Evolutionary conservation across 768 basidiomycete species (phyloP), one percentile per base, ranked within the genome.

Genomic region (Macrolepiota albuminosa): DNA sequence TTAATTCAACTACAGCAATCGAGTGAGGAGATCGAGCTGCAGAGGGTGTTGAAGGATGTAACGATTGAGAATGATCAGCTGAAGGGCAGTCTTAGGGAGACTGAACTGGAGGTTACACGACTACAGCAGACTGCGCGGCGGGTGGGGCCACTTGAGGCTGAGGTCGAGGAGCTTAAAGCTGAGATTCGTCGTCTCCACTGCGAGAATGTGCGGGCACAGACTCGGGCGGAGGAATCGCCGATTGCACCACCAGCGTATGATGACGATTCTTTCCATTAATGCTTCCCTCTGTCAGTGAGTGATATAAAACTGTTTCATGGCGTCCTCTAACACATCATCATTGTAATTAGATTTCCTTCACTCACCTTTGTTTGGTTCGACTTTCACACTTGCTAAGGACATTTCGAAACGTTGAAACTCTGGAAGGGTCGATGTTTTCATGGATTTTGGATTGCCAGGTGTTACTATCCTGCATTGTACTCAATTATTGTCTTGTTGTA

Each of bases 11-110:
- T 75, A 43, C 74, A 76, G 58, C 64, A 57, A 1, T 70, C 70
- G 10, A 69, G 64, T 33, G 68, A 68, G 33, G 70, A 71, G 48
- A 64, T 63, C 9, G 67, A 70, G 31, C 57, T 72, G 37, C 62
- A 67, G 33, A 46, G 67, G 56, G 65, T 68, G 50, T 51, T 69
- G 47, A 68, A 68, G 57, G 71, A 67, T 39, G 56, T 73, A 24
- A 68, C 69, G 36, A 61, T 70, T 56, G 76, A 77, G 65, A 78
- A 76, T 52, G 71, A 73, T 21, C 65, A 66, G 34, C 65, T 79
- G 45, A 76, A 74, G 64, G 59, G 61, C 0, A 71, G 68, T 42
- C 55, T 79, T 18, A 63, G 67, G 11, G 72, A 73, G 18, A 67
- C 70, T 14, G 45, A 56, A 21, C 21, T 26, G 34, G 34, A 59